Evolutionary conservation across 2,329 filamentous ascomycete genomes (phyloP), one percentile per base, ranked within the genome.

Genomic region (Colletotrichum graminicola): DNA sequence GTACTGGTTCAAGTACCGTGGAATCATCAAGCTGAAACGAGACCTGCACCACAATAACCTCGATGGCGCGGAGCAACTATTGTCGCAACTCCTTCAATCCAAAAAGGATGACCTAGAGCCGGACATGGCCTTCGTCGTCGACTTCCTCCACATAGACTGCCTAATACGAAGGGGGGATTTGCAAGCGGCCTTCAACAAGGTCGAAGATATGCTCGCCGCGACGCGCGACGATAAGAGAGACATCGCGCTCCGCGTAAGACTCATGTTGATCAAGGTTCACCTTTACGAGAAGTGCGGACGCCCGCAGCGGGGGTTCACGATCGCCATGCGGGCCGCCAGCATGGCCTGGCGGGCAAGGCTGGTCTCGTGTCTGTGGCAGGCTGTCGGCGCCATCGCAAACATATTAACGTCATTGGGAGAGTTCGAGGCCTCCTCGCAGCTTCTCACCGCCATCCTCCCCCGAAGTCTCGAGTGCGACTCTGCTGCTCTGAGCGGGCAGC

Each of bases 381-480:
- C 93, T 0, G 86, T 93, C 1, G 90, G 89, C 1, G 85, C 88
- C 0, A 79, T 97, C 1, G 87, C 90, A 3, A 88, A 87, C 23
- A 90, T 97, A 23, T 83, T 97, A 0, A 88, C 91, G 56, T 88
- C 88, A 0, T 81, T 95, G 23, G 86, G 86, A 14, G 94, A 97
- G 76, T 97, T 93, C 74, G 85, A 86, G 14, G 90, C 91, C 1
- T 91, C 92, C 0, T 83, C 82, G 5, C 84, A 89, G 54, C 83
- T 97, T 34, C 81, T 97, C 5, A 84, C 89, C 62, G 90, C 90
- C 1, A 86, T 93, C 11, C 85, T 97, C 71, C 94, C 95, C 5
- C 91, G 94, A 73, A 89, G 92, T 29, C 84, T 97, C 1, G 94
- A 97, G 80, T 89, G 89, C 62, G 89, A 91, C 62, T 89, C 92